Conservation (phyloP, 352 stramenopile genomes). For the Thalassiosira livingstoniorum region DNA sequence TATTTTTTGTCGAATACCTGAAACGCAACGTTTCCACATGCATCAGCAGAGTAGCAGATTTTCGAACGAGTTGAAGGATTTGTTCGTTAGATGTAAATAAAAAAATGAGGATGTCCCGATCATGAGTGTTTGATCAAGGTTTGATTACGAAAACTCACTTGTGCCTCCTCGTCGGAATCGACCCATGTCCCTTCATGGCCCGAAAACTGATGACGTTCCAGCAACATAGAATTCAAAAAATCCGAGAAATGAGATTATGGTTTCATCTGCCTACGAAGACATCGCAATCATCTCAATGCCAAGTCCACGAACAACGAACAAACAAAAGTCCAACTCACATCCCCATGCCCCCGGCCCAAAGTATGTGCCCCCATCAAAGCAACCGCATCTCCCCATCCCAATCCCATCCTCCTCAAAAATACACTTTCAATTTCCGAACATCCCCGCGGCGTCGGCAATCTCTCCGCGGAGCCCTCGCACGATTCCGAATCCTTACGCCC, state of each 20-base stretch:
- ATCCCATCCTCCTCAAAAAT: conserved; percentile 64
- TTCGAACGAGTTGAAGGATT: too few species aligned
- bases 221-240: too few species aligned
- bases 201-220: conserved; percentile 36
- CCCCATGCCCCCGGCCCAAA: conserved; percentile 47
- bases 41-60: too few species aligned
- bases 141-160: conserved; percentile 30
- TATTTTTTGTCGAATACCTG: conserved; percentile 61
- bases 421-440: conserved; percentile 52
- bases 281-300: too few species aligned
- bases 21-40: too few species aligned
- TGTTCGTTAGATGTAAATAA: too few species aligned
- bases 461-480: conserved; percentile 44
- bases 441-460: conserved; percentile 40
- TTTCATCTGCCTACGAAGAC: too few species aligned
- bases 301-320: too few species aligned
- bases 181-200: conserved; percentile 68
- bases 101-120: too few species aligned
- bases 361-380: conserved; percentile 70
- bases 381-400: conserved; percentile 65
- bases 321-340: conserved; percentile 14
- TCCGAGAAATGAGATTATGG: too few species aligned
- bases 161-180: conserved; percentile 36
- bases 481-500: conserved; percentile 50
- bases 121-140: too few species aligned